phyloP scores from a whole-genome alignment of 805 yeast genomes.

The Spathaspora sp. region DNA sequence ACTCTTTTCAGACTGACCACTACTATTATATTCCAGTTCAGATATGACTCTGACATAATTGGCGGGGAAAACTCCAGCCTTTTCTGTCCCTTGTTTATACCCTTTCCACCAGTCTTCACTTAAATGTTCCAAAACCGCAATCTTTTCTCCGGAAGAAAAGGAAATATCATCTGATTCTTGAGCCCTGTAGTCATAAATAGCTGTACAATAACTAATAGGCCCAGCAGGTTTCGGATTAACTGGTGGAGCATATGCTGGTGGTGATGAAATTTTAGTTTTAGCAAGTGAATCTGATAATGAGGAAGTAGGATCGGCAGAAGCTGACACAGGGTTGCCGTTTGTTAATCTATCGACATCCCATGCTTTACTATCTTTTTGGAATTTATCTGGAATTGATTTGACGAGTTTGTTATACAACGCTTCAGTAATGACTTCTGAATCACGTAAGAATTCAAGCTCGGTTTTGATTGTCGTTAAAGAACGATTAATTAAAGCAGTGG shows the following conservation, averaged over 20 bases:
- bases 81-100: constrained; percentile 33
- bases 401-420: constrained; percentile 49
- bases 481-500: constrained; percentile 66
- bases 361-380: constrained; percentile 48
- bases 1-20: constrained; percentile 18
- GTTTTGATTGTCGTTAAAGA: constrained; percentile 71
- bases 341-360: constrained; percentile 37
- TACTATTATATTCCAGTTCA: constrained; percentile 24
- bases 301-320: neutral
- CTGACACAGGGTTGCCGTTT: constrained; percentile 2
- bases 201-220: constrained; percentile 48
- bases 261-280: constrained; percentile 9
- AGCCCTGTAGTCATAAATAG: constrained; percentile 69
- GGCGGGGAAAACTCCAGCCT: constrained; percentile 82
- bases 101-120: constrained; percentile 95
- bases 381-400: constrained; percentile 53
- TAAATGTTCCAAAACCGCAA: constrained; percentile 67
- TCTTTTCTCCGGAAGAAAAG: constrained; percentile 61
- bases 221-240: neutral
- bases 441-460: constrained; percentile 76
- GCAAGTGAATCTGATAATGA: constrained; percentile 5
- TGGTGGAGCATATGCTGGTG: constrained; percentile 14
- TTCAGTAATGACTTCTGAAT: constrained; percentile 67
- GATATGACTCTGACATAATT: constrained; percentile 63
- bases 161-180: constrained; percentile 74